Conservation (phyloP, 805 yeast species). For the Metahyphopichia silvanorum region DNA sequence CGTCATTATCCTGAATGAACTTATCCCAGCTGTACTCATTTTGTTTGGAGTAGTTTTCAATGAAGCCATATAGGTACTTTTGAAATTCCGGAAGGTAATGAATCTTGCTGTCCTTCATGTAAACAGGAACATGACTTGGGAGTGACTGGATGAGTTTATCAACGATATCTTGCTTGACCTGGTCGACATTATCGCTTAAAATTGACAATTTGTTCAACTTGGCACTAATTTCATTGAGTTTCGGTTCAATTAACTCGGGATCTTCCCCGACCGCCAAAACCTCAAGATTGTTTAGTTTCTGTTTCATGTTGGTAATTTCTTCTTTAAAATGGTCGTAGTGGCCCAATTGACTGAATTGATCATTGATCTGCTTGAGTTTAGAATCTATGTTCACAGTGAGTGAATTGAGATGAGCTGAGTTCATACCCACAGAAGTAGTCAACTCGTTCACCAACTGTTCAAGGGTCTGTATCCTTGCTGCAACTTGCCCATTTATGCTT, state of each 20-base stretch:
- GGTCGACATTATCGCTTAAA: conserved; percentile 10
- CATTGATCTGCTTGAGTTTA: conserved; percentile 15
- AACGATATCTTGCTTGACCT: conserved; percentile 14
- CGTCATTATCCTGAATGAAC: conserved; percentile 18
- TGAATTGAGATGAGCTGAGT: no score
- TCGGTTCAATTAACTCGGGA: conserved; percentile 9
- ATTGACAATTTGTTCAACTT: conserved; percentile 12
- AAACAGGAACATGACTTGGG: conserved; percentile 32
- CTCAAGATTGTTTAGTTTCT: conserved; percentile 3
- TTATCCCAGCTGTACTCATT: conserved; percentile 19
- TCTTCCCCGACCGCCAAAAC: not conserved
- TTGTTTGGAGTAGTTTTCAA: conserved; percentile 20
- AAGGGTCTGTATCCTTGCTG: no score
- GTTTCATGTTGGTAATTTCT: conserved; percentile 11
- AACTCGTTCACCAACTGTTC: no score
- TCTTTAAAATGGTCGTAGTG: no score
- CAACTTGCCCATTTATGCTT: no score
- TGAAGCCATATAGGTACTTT: conserved; percentile 27
- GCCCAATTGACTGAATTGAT: no score
- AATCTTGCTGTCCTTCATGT: conserved; percentile 27
- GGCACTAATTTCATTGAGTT: conserved; percentile 12
- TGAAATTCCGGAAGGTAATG: conserved; percentile 39
- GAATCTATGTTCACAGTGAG: conserved; percentile 9
- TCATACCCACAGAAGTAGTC: no score
- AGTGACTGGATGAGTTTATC: conserved; percentile 16